Percentiles rank a stretch among this genome's conserved stretches.
These are phyloP conservation scores for Cadophora luteo-olivacea DNA, from an alignment of 2,329 filamentous ascomycete species.

Conservation along the genomic window DNA sequence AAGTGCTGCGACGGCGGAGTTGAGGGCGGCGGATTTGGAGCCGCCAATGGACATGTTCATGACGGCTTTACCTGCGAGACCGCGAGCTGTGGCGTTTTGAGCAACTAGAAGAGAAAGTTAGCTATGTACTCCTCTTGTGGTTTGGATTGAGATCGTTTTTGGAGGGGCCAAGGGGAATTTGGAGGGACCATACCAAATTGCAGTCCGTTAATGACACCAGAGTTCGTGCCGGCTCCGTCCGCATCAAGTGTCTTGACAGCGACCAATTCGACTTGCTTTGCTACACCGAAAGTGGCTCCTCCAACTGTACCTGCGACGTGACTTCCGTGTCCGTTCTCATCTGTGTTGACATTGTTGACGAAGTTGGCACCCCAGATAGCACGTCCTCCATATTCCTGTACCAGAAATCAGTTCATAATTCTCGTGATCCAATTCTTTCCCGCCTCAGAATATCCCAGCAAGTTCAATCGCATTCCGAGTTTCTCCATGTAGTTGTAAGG, in stretches of 20 bases:
- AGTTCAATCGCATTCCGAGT: background rate
- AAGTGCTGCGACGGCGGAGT: constrained; percentile 54
- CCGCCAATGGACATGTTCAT: constrained; percentile 62
- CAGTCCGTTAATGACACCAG: constrained; percentile 62
- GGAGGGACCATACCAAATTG: constrained; percentile 52
- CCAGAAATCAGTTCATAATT: constrained; percentile 5
- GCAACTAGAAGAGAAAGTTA: constrained; percentile 43
- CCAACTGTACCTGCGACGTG: constrained; percentile 51
- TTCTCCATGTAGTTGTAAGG: background rate
- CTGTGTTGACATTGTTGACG: constrained; percentile 42
- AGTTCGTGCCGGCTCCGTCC: constrained; percentile 53
- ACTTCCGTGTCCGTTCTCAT: constrained; percentile 51
- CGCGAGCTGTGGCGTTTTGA: constrained; percentile 44
- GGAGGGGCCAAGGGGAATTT: too few relatives aligned
- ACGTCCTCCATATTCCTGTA: constrained; percentile 46
- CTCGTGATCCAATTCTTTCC: background rate
- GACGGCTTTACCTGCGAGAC: constrained; percentile 48
- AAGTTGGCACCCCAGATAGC: constrained; percentile 46
- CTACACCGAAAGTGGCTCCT: constrained; percentile 48
- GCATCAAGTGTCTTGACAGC: constrained; percentile 49
- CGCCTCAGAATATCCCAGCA: too few relatives aligned
- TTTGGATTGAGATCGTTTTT: background rate
- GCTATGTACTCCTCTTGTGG: constrained; percentile 41
- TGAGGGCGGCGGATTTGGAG: constrained; percentile 52
- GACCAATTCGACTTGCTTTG: constrained; percentile 46